Evolutionary conservation across 441 rosid genomes (phyloP).

Genomic region (Pelargonium exstipulatum): DNA sequence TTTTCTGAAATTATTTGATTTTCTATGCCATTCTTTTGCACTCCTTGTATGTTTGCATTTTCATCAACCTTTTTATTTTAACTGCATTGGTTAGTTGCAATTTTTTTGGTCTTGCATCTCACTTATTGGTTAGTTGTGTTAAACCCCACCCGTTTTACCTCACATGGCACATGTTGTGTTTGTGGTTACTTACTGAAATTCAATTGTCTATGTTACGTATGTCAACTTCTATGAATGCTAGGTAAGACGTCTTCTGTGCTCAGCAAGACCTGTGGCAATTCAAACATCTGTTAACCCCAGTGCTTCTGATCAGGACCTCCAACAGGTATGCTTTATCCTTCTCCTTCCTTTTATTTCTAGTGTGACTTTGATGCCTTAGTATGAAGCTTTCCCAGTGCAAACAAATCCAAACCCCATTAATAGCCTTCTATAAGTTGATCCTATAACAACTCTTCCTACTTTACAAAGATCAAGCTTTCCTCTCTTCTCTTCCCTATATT

Average conservation of each 20-base stretch:
- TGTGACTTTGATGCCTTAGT: background rate
- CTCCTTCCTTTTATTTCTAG: constrained; percentile 12
- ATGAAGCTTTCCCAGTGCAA: constrained; percentile 3
- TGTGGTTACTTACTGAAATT: constrained; percentile 16
- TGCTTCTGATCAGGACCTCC: constrained; percentile 90
- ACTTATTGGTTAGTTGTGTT: background rate
- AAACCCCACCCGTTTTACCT: background rate
- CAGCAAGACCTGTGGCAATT: constrained; percentile 81
- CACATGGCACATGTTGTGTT: constrained; percentile 3
- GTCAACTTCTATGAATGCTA: constrained; percentile 29
- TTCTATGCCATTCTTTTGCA: constrained; percentile 1
- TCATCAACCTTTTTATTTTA: background rate
- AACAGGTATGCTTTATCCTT: constrained; percentile 55
- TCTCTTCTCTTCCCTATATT: background rate
- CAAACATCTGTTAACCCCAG: constrained; percentile 77
- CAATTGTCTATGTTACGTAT: constrained; percentile 16
- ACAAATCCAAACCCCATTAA: background rate
- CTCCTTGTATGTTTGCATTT: constrained; percentile 1
- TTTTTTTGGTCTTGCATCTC: constrained; percentile 7
- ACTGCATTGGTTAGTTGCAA: background rate
- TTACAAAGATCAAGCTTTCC: background rate
- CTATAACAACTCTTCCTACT: background rate
- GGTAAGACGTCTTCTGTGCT: constrained; percentile 93
- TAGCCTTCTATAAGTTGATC: background rate
- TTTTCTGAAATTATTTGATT: constrained; percentile 2